Base-by-base conservation (phyloP, 106 monocot genomes). In the Acorus calamus region DNA sequence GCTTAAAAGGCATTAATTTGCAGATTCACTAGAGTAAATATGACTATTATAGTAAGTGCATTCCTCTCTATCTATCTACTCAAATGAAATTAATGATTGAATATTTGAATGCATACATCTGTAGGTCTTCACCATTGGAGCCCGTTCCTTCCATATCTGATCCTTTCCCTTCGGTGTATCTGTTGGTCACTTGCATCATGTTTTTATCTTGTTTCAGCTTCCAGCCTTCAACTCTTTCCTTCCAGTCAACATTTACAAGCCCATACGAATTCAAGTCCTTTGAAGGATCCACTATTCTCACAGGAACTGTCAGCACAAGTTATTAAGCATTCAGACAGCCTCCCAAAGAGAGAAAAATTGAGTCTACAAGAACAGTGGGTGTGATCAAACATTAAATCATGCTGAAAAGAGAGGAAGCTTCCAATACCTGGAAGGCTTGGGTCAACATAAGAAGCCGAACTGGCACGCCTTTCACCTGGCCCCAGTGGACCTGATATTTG, bases 221-320 rank as follows among this genome's bases (percentile, higher is more conserved):
- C 94, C 94, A 89, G 64, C 83, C 80, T 63, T 86, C 84, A 57
- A 94, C 89, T 71, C 94, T 89, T 81, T 94, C 94, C 66, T 94
- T 89, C 94, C 94, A 94, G 53, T 89, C 94, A 62, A 94, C 81
- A 66, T 73, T 86, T 71, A 76, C 86, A 56, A 89, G 80, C 4
- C 94, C 94, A 69, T 94, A 94, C 41, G 89, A 89, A 59, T 89
- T 89, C 73, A 94, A 70, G 66, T 94, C 94, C 83, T 89, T 94
- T 41, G 94, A 94, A 57, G 94, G 94, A 59, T 94, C 94, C 59
- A 94, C 89, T 43, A 81, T 94, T 79, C 94, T 86, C 49, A 94
- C 94, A 28, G 89, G 94, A 77, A 89, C 94, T 94, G 80, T 53
- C 48, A 48, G 66, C 14, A 60, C 43, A 61, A 42, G 11, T 67